Evolutionary conservation across 176 grass and related monocot species (phyloP).

Genomic region (Bolboschoenus planiculmis): DNA sequence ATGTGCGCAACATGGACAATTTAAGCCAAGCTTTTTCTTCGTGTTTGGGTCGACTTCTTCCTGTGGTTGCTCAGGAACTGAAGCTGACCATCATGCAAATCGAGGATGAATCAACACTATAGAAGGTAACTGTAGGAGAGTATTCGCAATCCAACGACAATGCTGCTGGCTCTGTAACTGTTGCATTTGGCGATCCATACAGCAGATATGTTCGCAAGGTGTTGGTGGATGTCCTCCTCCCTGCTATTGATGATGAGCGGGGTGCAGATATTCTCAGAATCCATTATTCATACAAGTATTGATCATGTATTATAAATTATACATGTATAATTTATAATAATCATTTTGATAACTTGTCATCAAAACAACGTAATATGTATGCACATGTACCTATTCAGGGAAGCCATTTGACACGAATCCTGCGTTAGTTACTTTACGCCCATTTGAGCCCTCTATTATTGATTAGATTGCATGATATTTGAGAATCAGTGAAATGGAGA

Average conservation of each 20-base stretch:
- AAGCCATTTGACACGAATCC: neutral
- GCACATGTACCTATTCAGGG: neutral
- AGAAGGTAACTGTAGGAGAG: neutral
- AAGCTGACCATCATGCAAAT: conserved; percentile 2
- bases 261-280: neutral
- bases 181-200: neutral
- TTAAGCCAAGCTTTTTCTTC: neutral
- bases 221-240: neutral
- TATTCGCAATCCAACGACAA: neutral
- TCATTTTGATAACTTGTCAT: neutral
- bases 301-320: neutral
- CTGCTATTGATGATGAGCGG: neutral
- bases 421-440: neutral
- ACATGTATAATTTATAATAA: neutral
- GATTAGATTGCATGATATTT: too few relatives aligned
- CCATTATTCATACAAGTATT: neutral
- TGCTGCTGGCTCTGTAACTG: neutral
- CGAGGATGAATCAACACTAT: neutral
- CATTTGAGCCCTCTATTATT: too few relatives aligned
- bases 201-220: neutral
- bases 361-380: neutral
- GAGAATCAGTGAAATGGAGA: too few relatives aligned
- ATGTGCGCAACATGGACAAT: neutral
- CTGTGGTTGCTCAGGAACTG: conserved; percentile 21
- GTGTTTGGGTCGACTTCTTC: conserved; percentile 28